A percentile compares a stretch with the other conserved stretches of the same genome.
phyloP scores from a whole-genome alignment of 2,329 filamentous ascomycete species.

The Orbilia brochopaga region DNA sequence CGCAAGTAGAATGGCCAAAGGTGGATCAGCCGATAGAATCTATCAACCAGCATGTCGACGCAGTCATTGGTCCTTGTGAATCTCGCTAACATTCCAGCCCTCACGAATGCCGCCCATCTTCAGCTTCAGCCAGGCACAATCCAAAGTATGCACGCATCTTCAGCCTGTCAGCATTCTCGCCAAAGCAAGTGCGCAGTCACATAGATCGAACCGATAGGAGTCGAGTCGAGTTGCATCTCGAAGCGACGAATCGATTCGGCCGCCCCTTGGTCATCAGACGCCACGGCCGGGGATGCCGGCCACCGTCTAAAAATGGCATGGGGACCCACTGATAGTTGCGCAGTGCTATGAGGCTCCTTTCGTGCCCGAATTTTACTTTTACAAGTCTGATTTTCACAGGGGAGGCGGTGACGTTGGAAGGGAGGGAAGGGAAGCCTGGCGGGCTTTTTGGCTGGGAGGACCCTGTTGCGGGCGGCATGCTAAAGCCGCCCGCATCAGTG shows the following conservation, averaged over 20 bases:
- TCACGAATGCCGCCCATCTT: too few species aligned
- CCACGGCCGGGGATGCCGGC: slow-evolving; percentile 3
- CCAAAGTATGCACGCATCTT: too few species aligned
- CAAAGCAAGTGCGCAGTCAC: too few species aligned
- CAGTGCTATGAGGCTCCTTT: slow-evolving; percentile 2
- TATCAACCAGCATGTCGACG: too few species aligned
- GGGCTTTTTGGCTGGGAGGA: not conserved
- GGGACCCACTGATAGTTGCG: not conserved
- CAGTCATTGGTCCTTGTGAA: not conserved
- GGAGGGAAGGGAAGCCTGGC: not conserved
- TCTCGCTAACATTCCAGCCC: not conserved
- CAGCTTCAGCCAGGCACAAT: too few species aligned
- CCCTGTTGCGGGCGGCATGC: not conserved
- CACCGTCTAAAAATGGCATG: slow-evolving; percentile 2
- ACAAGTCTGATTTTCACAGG: not conserved
- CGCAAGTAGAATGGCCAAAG: too few species aligned
- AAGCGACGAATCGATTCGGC: not conserved
- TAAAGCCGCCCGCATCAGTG: not conserved
- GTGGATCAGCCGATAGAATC: too few species aligned
- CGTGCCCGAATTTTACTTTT: not conserved
- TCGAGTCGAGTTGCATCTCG: not conserved
- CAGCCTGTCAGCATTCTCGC: too few species aligned
- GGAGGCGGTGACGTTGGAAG: not conserved
- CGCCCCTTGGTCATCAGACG: slow-evolving; percentile 2
- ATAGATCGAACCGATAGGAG: not conserved